Percentiles rank a stretch among this genome's conserved stretches.
These are phyloP conservation scores for Bipolaris zeicola DNA, from an alignment of 2,329 filamentous ascomycete genomes.

Conservation along the genomic window DNA sequence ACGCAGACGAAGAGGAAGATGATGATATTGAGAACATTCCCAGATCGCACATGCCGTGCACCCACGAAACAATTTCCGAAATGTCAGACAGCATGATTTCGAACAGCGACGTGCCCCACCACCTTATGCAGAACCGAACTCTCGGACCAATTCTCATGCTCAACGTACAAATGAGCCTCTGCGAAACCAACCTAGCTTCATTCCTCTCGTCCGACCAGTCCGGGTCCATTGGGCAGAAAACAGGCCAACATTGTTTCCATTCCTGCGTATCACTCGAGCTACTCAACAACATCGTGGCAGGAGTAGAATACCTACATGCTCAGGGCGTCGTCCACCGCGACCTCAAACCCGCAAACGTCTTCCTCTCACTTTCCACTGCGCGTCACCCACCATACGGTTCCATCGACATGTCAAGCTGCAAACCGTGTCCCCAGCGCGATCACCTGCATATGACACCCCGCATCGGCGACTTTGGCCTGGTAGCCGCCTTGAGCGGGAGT, in stretches of 20 bases:
- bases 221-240: slow-evolving; percentile 12
- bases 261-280: slow-evolving; percentile 61
- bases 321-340: slow-evolving; percentile 69
- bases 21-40: slow-evolving; percentile 59
- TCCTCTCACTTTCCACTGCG: slow-evolving; percentile 58
- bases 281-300: slow-evolving; percentile 64
- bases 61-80: slow-evolving; percentile 26
- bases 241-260: slow-evolving; percentile 66
- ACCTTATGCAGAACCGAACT: slow-evolving; percentile 26
- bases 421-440: slow-evolving; percentile 48
- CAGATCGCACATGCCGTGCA: slow-evolving; percentile 30
- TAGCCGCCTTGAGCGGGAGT: slow-evolving; percentile 57
- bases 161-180: slow-evolving; percentile 72
- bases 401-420: slow-evolving; percentile 55
- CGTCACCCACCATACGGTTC: slow-evolving; percentile 50
- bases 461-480: slow-evolving; percentile 72
- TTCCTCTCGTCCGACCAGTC: slow-evolving; percentile 54
- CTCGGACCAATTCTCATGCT: slow-evolving; percentile 54
- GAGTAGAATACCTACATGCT: slow-evolving; percentile 68
- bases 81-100: slow-evolving; percentile 42
- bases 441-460: slow-evolving; percentile 60
- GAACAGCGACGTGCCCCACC: slow-evolving; percentile 44
- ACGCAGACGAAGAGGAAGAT: slow-evolving; percentile 44
- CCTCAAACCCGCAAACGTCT: slow-evolving; percentile 71
- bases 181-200: slow-evolving; percentile 65